Evolutionary conservation across 768 basidiomycete genomes (phyloP).

Genomic region (Erythrobasidium yunnanense): DNA sequence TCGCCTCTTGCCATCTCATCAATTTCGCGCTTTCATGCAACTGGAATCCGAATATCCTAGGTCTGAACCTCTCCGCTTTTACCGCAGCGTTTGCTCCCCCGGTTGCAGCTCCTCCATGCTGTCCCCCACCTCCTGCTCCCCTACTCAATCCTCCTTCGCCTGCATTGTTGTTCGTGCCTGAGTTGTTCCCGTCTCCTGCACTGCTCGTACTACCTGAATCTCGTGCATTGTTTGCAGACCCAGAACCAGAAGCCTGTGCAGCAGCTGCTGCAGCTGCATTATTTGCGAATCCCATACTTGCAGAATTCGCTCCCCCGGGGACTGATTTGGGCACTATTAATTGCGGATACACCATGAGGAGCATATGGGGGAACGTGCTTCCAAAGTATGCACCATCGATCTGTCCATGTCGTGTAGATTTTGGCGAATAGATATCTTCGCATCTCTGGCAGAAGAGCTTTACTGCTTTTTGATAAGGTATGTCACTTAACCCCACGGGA

Average conservation of each 20-base stretch:
- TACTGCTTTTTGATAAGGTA: constrained; percentile 97
- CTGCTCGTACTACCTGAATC: constrained; percentile 44
- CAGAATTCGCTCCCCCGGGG: constrained; percentile 28
- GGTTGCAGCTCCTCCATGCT: constrained; percentile 18
- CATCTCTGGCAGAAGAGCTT: constrained; percentile 97
- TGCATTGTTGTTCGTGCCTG: constrained; percentile 11
- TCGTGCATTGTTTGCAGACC: no score
- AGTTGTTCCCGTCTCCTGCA: constrained; percentile 38
- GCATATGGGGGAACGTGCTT: constrained; percentile 89
- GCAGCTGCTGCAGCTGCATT: constrained; percentile 20
- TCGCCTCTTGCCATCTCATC: constrained; percentile 90
- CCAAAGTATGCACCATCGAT: constrained; percentile 99
- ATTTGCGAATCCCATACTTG: constrained; percentile 31
- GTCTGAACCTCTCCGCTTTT: constrained; percentile 84
- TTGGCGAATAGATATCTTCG: constrained; percentile 96
- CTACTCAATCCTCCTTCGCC: background rate
- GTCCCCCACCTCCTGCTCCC: background rate
- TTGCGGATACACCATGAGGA: constrained; percentile 92
- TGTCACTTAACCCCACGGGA: constrained; percentile 89
- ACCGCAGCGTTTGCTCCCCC: constrained; percentile 67
- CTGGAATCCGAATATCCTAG: constrained; percentile 94
- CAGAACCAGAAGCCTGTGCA: constrained; percentile 41
- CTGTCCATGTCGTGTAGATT: constrained; percentile 88
- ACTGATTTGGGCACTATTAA: constrained; percentile 71
- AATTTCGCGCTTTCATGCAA: constrained; percentile 84